Percentiles rank a stretch among this genome's conserved stretches.
Conservation (phyloP, 1,284 basidiomycete genomes). For the Marasmius sp. region DNA sequence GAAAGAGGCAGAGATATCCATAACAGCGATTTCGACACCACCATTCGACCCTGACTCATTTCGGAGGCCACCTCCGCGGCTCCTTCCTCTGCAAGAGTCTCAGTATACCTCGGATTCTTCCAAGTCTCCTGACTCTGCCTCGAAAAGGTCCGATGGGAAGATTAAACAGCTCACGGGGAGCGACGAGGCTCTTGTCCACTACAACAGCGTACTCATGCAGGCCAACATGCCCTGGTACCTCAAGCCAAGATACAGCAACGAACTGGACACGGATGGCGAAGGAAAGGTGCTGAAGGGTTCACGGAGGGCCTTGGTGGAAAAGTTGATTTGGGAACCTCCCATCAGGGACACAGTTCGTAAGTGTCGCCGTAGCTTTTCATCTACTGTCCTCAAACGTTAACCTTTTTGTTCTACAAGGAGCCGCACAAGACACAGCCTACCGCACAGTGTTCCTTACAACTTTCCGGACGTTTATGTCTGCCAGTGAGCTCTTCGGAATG, state of each 20-base stretch:
- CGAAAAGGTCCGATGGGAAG: slow-evolving; percentile 32
- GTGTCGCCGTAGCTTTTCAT: slow-evolving; percentile 20
- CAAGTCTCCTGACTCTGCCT: slow-evolving; percentile 17
- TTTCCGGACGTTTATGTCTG: slow-evolving; percentile 74
- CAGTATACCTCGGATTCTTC: not conserved
- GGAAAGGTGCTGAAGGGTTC: slow-evolving; percentile 66
- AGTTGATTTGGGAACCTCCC: slow-evolving; percentile 57
- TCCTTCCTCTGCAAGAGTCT: slow-evolving; percentile 4
- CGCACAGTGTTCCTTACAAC: slow-evolving; percentile 75
- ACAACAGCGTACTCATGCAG: slow-evolving; percentile 34
- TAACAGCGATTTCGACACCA: not conserved
- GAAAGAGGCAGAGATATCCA: slow-evolving; percentile 3
- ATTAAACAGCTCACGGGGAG: slow-evolving; percentile 45
- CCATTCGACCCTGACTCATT: slow-evolving; percentile 1
- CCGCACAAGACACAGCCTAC: slow-evolving; percentile 50
- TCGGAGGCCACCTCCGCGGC: slow-evolving; percentile 8
- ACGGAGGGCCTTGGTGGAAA: slow-evolving; percentile 68
- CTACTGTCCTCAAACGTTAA: not conserved
- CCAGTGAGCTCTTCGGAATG: slow-evolving; percentile 66
- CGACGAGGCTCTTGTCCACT: slow-evolving; percentile 40
- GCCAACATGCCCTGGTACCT: slow-evolving; percentile 62
- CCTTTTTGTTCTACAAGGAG: slow-evolving; percentile 28
- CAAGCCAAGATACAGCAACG: slow-evolving; percentile 56
- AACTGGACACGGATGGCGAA: slow-evolving; percentile 58
- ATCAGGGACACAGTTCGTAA: slow-evolving; percentile 40